Evolutionary conservation across 2,329 filamentous ascomycete species (phyloP), one percentile per base, ranked within the genome.

Genomic region (Tolypocladium sp.): DNA sequence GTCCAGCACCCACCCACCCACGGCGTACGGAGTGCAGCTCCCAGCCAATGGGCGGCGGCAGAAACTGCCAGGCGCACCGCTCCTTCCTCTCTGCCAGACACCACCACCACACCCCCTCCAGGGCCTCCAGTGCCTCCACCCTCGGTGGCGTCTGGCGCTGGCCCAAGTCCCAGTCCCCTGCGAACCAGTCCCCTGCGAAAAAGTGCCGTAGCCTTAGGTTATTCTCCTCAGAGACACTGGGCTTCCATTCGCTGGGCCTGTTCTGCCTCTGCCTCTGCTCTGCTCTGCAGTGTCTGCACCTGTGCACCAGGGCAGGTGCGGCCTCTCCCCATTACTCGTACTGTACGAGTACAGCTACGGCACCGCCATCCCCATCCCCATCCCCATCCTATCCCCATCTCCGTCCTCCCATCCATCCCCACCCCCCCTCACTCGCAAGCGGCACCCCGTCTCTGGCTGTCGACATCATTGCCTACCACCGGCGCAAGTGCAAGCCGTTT

Each of bases 121-220:
- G 27, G 9, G 15, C 27, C 15, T 30, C 15, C 27, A n/a, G 46
- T 17, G 44, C 44, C 13, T 33, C 53, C 53, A 25, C 8, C 53
- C 12, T 55, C 22, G 25, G 54, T 56, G 54, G 54, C 54, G 38
- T 42, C 25, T 56, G 38, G 37, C 54, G 37, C 54, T 41, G 54
- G 15, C 38, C 40, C 9, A n/a, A 27, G 37, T 41, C 35, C 53
- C 22, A 64, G 62, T 58, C 61, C 63, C 64, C 66, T 67, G 67
- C 63, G 63, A 66, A 69, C 53, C 22, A 64, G 62, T 58, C 61
- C 63, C 64, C 66, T 67, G 67, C 63, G 63, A 66, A 69, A 53
- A 65, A 69, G 66, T 69, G 67, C 67, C 67, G 67, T 66, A 67
- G 67, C 67, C 67, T 67, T 68, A 66, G n/a, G n/a, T 12, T 17